Base-by-base conservation (phyloP, 768 basidiomycete species). In the Leccinum rimulosum region DNA sequence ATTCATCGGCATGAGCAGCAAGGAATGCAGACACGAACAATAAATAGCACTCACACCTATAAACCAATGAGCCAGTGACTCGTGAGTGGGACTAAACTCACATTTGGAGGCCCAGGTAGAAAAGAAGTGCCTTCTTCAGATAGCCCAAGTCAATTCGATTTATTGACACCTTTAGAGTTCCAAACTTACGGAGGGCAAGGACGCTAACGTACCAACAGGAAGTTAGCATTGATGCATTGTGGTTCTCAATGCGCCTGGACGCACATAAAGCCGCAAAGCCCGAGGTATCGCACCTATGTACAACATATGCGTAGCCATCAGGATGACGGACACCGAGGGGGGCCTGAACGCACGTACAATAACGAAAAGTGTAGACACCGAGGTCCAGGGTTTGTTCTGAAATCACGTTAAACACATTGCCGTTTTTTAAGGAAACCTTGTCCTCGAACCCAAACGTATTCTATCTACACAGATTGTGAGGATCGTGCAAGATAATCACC, bases 391-490 rank as follows among this genome's bases (percentile, higher is more conserved):
- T 49, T 25, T 17, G 10, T 27, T 50, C 64, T 65, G 12, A 7
- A 31, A 28, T 28, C 17, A 31, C 25, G 28, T 64, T 31, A 65
- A 33, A 27, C 22, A 49, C 25, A 10, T 6, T 7, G 4, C 3
- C 4, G 14, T 31, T 15, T 7, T 14, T 19, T 10, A 19, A 25
- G 12, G 2, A 30, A 40, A 17, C 15, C 0, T 15, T 31, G 3
- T 31, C 28, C 15, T 50, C 64, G 2, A 3, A 66, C 64, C 64
- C 64, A 65, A 31, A 65, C 6, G 11, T 62, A 52, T 52, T 63
- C 47, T 33, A 66, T 19, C 64, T 65, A 5, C 25, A 6, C 19
- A 28, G 1, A 6, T 11, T 15, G 7, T 43, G 6, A 28, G 27
- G 33, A 12, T 49, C 2, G 36, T 19, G 25, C 17, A 27, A 28